Conservation (phyloP, 2,329 filamentous ascomycete genomes). For the Alternaria triticina region DNA sequence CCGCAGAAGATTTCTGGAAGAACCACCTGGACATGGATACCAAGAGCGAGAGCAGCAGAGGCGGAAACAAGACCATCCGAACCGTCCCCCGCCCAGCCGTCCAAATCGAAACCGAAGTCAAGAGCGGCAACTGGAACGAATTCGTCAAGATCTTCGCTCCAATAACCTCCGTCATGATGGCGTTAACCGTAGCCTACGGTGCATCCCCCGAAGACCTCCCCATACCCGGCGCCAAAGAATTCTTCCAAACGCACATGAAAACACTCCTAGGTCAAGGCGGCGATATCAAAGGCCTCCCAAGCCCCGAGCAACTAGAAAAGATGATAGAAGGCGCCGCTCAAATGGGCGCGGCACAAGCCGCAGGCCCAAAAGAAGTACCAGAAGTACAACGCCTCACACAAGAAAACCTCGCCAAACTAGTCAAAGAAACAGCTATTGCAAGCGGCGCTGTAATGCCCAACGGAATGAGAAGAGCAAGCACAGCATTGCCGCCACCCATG, state of each 20-base stretch:
- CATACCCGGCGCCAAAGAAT: slow-evolving; percentile 44
- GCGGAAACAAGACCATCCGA: slow-evolving; percentile 42
- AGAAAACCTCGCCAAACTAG: slow-evolving; percentile 46
- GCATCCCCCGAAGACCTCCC: slow-evolving; percentile 43
- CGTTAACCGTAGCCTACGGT: slow-evolving; percentile 54
- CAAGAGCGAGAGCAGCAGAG: slow-evolving; percentile 34
- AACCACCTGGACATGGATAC: slow-evolving; percentile 48
- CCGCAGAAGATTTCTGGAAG: slow-evolving; percentile 64
- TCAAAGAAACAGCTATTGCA: slow-evolving; percentile 48
- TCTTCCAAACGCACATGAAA: slow-evolving; percentile 46
- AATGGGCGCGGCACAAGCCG: slow-evolving; percentile 41
- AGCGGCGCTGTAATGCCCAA: slow-evolving; percentile 43
- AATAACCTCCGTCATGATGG: slow-evolving; percentile 58
- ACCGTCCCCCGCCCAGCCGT: slow-evolving; percentile 47
- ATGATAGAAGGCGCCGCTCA: slow-evolving; percentile 45
- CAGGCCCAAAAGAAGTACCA: slow-evolving; percentile 30
- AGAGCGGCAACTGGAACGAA: slow-evolving; percentile 58
- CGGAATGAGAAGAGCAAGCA: slow-evolving; percentile 37
- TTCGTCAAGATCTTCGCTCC: slow-evolving; percentile 60
- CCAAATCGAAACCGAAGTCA: slow-evolving; percentile 57
- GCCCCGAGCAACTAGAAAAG: slow-evolving; percentile 46
- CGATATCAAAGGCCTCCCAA: slow-evolving; percentile 42
- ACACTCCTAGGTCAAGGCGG: slow-evolving; percentile 36
- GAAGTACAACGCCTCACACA: slow-evolving; percentile 44
- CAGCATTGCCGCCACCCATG: slow-evolving; percentile 33